A percentile compares a stretch with the other conserved stretches of the same genome.
These are phyloP conservation scores for Handroanthus guayacan DNA, from an alignment of 257 asterid species.

Conservation along the genomic window DNA sequence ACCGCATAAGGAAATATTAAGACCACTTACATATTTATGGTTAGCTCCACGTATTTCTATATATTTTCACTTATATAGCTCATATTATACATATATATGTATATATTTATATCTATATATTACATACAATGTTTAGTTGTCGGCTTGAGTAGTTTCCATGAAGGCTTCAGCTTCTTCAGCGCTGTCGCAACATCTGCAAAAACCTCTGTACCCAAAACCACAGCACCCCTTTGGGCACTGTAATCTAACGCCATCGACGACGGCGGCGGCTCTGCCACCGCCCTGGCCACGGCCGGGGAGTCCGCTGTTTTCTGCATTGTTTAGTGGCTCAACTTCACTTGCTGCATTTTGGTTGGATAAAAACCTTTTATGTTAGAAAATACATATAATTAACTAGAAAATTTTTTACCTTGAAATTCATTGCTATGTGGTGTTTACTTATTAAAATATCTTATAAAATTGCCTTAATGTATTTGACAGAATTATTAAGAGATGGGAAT, in stretches of 20 bases:
- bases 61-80: no score
- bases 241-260: background rate
- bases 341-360: background rate
- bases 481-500: no score
- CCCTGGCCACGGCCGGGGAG: background rate
- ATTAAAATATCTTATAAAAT: no score
- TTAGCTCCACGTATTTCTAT: no score
- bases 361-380: background rate
- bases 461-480: no score
- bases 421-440: background rate
- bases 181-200: conserved; percentile 5
- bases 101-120: background rate
- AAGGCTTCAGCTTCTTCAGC: conserved; percentile 22
- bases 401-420: background rate
- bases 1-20: no score
- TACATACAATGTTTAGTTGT: background rate
- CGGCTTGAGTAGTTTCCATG: conserved; percentile 3
- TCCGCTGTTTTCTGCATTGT: background rate
- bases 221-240: background rate
- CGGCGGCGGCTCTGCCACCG: background rate
- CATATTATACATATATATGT: no score
- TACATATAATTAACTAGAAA: background rate
- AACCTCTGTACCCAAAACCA: background rate
- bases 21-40: no score
- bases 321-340: background rate